Conservation (phyloP, 2,329 filamentous ascomycete species). For the Cladosporium phlei region DNA sequence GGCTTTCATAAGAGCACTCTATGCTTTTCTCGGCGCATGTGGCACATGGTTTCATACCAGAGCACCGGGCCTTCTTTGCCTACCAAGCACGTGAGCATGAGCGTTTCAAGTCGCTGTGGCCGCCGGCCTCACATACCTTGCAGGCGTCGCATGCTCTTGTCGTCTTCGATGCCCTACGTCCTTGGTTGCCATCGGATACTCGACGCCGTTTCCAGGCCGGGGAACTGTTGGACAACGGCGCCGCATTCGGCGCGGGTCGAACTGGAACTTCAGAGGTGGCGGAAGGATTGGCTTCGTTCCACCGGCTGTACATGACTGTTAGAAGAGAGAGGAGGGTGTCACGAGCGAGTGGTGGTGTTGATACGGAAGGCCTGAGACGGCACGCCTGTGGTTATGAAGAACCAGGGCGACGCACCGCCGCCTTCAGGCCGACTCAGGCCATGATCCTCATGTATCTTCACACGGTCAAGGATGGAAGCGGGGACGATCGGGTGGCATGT, state of each 20-base stretch:
- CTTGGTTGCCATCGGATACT: conserved; percentile 5
- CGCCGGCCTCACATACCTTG: not conserved
- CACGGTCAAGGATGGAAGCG: conserved; percentile 2
- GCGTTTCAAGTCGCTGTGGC: not conserved
- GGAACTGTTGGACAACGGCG: conserved; percentile 2
- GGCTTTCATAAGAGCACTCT: conserved; percentile 44
- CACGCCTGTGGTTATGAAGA: conserved; percentile 1
- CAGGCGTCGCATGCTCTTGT: conserved; percentile 13
- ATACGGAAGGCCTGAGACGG: not conserved
- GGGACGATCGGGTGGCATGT: conserved; percentile 1
- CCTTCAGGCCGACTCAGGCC: not conserved
- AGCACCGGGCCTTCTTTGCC: conserved; percentile 32
- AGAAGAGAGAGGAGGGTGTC: not conserved
- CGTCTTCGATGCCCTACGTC: conserved; percentile 12
- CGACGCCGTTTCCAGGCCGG: conserved; percentile 10
- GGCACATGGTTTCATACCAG: conserved; percentile 33
- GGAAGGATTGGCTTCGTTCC: conserved; percentile 3
- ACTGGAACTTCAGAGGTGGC: conserved; percentile 2
- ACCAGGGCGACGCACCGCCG: not conserved
- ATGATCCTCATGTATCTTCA: not conserved
- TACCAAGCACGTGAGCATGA: not conserved
- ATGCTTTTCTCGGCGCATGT: conserved; percentile 27
- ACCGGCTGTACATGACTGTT: conserved; percentile 3
- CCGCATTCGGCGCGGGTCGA: conserved; percentile 6
- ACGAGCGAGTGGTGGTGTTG: too few species aligned